phyloP scores from a whole-genome alignment of 306 rosid species.

The Pterocarpus macrocarpus region DNA sequence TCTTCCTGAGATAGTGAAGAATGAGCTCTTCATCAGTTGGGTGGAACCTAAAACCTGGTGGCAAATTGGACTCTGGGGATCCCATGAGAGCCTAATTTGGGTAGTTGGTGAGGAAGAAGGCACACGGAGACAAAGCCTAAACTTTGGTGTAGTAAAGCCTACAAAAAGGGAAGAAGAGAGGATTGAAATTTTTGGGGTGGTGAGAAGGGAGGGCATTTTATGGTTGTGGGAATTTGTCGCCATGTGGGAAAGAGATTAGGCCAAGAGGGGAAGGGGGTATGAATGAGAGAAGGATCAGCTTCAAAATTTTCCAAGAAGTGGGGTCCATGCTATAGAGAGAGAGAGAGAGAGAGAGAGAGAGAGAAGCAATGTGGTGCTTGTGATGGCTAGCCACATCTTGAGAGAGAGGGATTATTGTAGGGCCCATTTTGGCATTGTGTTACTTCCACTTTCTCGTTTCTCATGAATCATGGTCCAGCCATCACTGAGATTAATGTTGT shows the following conservation, averaged over 20 bases:
- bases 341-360: slow-evolving; percentile 8
- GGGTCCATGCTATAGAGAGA: slow-evolving; percentile 47
- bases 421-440: neutral
- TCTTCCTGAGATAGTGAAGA: slow-evolving; percentile 62
- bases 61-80: slow-evolving; percentile 53
- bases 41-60: slow-evolving; percentile 71
- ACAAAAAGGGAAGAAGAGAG: slow-evolving; percentile 17
- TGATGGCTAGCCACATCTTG: slow-evolving; percentile 36
- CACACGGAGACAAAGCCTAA: no score
- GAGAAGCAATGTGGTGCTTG: slow-evolving; percentile 13
- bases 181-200: slow-evolving; percentile 57
- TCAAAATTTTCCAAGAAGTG: slow-evolving; percentile 46
- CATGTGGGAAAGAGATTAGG: slow-evolving; percentile 59
- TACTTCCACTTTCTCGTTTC: slow-evolving; percentile 35
- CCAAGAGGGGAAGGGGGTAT: slow-evolving; percentile 51
- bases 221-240: slow-evolving; percentile 62
- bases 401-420: neutral
- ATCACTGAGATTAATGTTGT: neutral
- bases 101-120: slow-evolving; percentile 8
- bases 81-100: slow-evolving; percentile 32
- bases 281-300: slow-evolving; percentile 44
- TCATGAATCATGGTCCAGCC: neutral
- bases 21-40: slow-evolving; percentile 70
- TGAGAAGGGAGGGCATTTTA: slow-evolving; percentile 53
- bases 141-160: neutral